Evolutionary conservation across 352 stramenopile species (phyloP), one percentile per base, ranked within the genome.

Genomic region (Globisporangium okanoganense): DNA sequence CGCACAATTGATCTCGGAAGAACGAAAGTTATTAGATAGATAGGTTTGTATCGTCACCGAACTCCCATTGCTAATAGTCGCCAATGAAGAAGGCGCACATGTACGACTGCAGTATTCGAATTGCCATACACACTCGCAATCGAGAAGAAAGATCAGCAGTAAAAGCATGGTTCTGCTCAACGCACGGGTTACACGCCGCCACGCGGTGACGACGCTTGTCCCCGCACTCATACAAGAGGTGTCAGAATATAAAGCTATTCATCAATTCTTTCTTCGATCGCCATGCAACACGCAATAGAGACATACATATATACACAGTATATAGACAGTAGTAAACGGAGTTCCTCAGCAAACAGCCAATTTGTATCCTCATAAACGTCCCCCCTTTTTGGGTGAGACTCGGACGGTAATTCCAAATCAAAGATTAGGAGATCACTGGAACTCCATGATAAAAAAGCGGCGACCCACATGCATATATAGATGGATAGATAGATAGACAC

Each of bases 201-300:
- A 88, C 79, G 78, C 78, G 77, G 79, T 91, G 79, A 63, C 61
- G 70, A 56, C 69, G 49, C 70, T 71, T 76, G 64, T 66, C 69
- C 60, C 57, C 65, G 71, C 76, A 88, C 83, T 93, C 83, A 93
- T 91, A 93, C 83, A 93, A 93, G 83, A 93, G 83, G 83, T 93
- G 83, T 93, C 83, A 93, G 83, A 91, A 90, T 85, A 80, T 78
- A 74, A 81, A 90, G 83, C 83, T 90, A 89, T 90, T 93, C 83
- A 93, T 93, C 83, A 90, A 61, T 84, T 83, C 61, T 74, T 65
- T 72, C 49, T 18, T 27, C 29, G 24, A 20, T n/a, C 43, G 25
- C n/a, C 31, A 27, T 31, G 7, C 7, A 56, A 64, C 33, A 71
- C 13, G n/a, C 51, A 70, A 64, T 25, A 41, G 13, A 53, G 1